These are phyloP conservation scores for Epichloe amarillans DNA, from an alignment of 2,329 filamentous ascomycete species.

Conservation along the genomic window DNA sequence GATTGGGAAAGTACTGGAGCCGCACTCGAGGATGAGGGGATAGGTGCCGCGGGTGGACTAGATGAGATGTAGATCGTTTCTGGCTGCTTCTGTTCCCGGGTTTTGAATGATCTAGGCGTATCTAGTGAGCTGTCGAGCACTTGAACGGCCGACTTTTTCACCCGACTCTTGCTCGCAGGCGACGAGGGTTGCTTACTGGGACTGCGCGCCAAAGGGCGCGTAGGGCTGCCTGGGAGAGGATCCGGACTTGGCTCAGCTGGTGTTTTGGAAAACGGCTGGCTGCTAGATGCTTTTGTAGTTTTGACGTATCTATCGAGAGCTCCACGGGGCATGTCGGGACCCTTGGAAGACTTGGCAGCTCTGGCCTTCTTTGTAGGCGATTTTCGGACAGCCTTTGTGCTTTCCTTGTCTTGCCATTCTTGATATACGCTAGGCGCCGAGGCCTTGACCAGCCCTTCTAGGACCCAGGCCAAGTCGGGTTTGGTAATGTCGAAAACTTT, in stretches of 20 bases:
- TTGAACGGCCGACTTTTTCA: slow-evolving; percentile 19
- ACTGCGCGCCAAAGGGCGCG: neutral
- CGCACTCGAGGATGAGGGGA: slow-evolving; percentile 10
- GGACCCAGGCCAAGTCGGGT: slow-evolving; percentile 34
- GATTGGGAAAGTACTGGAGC: slow-evolving; percentile 4
- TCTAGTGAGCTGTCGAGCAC: slow-evolving; percentile 30
- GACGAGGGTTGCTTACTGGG: slow-evolving; percentile 24
- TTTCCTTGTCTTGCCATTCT: slow-evolving; percentile 15
- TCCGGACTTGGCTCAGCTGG: slow-evolving; percentile 4
- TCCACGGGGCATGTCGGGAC: slow-evolving; percentile 13
- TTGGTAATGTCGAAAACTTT: slow-evolving; percentile 51
- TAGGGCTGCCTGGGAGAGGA: neutral
- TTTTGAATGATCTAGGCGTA: slow-evolving; percentile 23
- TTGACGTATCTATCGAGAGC: slow-evolving; percentile 29
- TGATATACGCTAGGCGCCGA: slow-evolving; percentile 14
- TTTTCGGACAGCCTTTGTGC: slow-evolving; percentile 11
- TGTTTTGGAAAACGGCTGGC: neutral
- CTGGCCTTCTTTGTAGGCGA: slow-evolving; percentile 11
- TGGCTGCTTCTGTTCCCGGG: slow-evolving; percentile 10
- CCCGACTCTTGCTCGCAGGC: slow-evolving; percentile 11
- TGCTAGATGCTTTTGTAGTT: slow-evolving; percentile 21
- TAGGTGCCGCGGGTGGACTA: slow-evolving; percentile 22
- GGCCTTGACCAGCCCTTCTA: slow-evolving; percentile 20
- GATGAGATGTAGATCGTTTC: slow-evolving; percentile 32
- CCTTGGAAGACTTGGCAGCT: slow-evolving; percentile 9